These are phyloP conservation scores for Cercospora zeina DNA, from an alignment of 2,329 filamentous ascomycete genomes.

Conservation along the genomic window DNA sequence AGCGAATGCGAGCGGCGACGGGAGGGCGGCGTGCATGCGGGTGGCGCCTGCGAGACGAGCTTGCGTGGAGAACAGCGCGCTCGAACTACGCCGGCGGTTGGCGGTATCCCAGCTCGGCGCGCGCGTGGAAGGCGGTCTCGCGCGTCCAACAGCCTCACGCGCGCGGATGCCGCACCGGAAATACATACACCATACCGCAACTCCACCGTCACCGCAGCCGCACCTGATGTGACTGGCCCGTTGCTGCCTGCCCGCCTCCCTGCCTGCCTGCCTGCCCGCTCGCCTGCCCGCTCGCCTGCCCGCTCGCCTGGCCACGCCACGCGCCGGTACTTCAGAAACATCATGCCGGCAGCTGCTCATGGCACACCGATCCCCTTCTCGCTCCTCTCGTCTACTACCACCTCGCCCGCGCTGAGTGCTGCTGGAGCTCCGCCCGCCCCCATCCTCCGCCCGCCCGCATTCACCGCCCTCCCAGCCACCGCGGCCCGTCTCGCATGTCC, in stretches of 20 bases:
- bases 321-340: conserved; percentile 1
- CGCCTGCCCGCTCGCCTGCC: not conserved
- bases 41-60: not conserved
- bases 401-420: not conserved
- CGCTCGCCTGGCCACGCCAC: not conserved
- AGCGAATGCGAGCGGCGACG: conserved; percentile 4
- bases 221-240: not conserved
- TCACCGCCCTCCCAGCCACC: conserved; percentile 6
- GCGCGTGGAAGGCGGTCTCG: conserved; percentile 14
- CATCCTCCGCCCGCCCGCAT: conserved; percentile 6
- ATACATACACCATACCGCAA: too few relatives aligned
- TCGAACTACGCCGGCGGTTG: not conserved
- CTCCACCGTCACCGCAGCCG: conserved; percentile 7
- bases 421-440: not conserved
- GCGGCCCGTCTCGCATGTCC: not conserved
- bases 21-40: conserved; percentile 6
- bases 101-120: not conserved
- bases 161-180: too few relatives aligned
- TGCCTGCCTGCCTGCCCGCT: too few relatives aligned
- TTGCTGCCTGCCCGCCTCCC: not conserved
- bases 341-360: conserved; percentile 15
- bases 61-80: not conserved
- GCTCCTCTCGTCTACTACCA: not conserved
- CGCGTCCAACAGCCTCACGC: conserved; percentile 19
- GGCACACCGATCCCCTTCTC: conserved; percentile 5